Evolutionary conservation across 2,329 filamentous ascomycete genomes (phyloP), one percentile per base, ranked within the genome.

Genomic region (Colletotrichum tanaceti): DNA sequence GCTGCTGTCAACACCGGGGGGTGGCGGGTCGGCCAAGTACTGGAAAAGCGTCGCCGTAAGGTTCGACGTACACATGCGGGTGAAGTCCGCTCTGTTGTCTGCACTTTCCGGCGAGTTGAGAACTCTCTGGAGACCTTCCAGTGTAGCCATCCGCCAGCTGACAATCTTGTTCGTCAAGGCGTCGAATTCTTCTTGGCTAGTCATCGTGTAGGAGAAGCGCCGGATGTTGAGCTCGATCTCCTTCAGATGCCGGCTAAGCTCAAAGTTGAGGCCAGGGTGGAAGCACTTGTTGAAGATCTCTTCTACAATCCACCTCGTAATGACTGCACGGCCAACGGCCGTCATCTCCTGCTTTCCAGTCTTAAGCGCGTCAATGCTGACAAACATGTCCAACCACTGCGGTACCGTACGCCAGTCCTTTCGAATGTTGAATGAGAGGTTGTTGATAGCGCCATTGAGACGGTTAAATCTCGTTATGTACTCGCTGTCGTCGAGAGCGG

Each of bases 341-440:
- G 94, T 98, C 96, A 99, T 99, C 79, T 99, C 96, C 78, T 98
- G 94, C 76, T 94, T 97, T 70, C 94, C 96, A 11, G 91, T 93
- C 74, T 90, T 88, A 62, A 97, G 85, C 0, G 94, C 95, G 74
- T 97, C 94, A 60, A 91, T 86, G 78, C 95, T 98, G 72, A 97
- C 92, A 63, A 90, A 93, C 28, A 86, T 86, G 63, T 89, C 87
- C 52, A 99, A 84, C 93, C 94, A 98, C 6, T 84, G 77, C 0
- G 96, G 96, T 63, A 98, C 85, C 41, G 85, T 84, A 71, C 89
- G 89, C 96, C 96, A 99, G 76, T 97, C 92, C 80, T 98, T 98
- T 71, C 96, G 91, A 71, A 98, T 97, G 73, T 96, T 95, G 83
- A 98, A 99, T 0, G 96, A 91, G 11, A 99, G 85, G 77, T 99